phyloP scores from a whole-genome alignment of 2,329 filamentous ascomycete species.

The Corinectria fuckeliana region DNA sequence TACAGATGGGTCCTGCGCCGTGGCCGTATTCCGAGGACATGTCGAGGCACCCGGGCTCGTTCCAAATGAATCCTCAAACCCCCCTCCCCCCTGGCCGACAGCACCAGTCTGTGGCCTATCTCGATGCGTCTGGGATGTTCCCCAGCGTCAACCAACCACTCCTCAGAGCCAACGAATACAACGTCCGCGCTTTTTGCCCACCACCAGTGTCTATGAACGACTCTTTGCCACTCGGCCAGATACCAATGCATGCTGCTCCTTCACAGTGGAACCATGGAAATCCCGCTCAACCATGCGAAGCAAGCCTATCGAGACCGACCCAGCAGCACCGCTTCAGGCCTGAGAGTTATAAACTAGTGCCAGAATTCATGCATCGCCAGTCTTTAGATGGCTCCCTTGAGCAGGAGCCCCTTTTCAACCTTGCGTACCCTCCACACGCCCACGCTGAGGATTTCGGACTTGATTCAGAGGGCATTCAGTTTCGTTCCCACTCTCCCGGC shows the following conservation, averaged over 20 bases:
- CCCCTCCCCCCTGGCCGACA: constrained; percentile 15
- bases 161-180: constrained; percentile 46
- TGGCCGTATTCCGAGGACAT: constrained; percentile 27
- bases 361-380: constrained; percentile 17
- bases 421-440: not conserved
- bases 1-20: constrained; percentile 13
- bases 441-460: not conserved
- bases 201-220: constrained; percentile 43
- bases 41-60: constrained; percentile 18
- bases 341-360: constrained; percentile 15
- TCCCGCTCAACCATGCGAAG: constrained; percentile 9
- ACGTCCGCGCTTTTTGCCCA: constrained; percentile 48
- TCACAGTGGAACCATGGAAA: constrained; percentile 29
- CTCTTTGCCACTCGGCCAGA: constrained; percentile 41
- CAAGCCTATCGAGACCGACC: constrained; percentile 16
- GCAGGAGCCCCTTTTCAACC: constrained; percentile 16
- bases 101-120: constrained; percentile 23
- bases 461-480: constrained; percentile 7
- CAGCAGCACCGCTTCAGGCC: constrained; percentile 22
- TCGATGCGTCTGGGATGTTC: constrained; percentile 26
- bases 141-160: constrained; percentile 41
- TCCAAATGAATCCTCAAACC: constrained; percentile 22
- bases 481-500: constrained; percentile 16
- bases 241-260: constrained; percentile 31
- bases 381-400: constrained; percentile 19